phyloP scores from a whole-genome alignment of 2,329 filamentous ascomycete genomes.

The Fusarium tricinctum region DNA sequence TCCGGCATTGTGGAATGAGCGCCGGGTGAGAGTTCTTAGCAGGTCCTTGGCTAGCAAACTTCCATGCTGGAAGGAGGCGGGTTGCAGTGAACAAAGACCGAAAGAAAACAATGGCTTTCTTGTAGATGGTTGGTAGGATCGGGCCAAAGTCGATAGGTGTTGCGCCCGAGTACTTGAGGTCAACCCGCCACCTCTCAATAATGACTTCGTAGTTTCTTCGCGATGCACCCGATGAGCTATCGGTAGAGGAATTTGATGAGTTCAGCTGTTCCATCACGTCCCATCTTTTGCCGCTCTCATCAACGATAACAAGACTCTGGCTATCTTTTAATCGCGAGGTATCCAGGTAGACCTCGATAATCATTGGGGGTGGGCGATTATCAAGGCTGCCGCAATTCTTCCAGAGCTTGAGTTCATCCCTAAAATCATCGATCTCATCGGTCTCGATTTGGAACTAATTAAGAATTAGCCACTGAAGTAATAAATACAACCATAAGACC shows the following conservation, averaged over 20 bases:
- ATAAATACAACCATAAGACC: constrained; percentile 51
- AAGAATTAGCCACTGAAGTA: constrained; percentile 28
- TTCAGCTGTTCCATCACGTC: constrained; percentile 89
- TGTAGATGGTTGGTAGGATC: constrained; percentile 89
- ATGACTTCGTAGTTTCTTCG: constrained; percentile 78
- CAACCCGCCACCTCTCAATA: constrained; percentile 90
- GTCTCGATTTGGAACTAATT: constrained; percentile 92
- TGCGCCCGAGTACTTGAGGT: constrained; percentile 72
- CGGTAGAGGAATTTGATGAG: constrained; percentile 68
- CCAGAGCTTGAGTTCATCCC: constrained; percentile 85
- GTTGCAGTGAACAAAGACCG: constrained; percentile 87
- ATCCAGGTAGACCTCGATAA: constrained; percentile 93
- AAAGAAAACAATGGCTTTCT: constrained; percentile 96
- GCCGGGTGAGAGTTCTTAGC: constrained; percentile 76
- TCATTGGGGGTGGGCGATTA: constrained; percentile 82
- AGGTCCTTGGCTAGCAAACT: constrained; percentile 79
- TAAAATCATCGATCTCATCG: constrained; percentile 90
- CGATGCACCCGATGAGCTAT: constrained; percentile 59
- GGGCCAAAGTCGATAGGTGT: constrained; percentile 69
- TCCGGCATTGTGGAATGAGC: constrained; percentile 84
- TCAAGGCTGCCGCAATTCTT: constrained; percentile 82
- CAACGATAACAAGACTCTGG: constrained; percentile 88
- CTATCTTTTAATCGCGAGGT: constrained; percentile 82
- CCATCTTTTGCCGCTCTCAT: constrained; percentile 92
- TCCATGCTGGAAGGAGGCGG: constrained; percentile 88